Conservation (phyloP, 2,329 filamentous ascomycete species). For the Teratosphaeria epicoccoides region DNA sequence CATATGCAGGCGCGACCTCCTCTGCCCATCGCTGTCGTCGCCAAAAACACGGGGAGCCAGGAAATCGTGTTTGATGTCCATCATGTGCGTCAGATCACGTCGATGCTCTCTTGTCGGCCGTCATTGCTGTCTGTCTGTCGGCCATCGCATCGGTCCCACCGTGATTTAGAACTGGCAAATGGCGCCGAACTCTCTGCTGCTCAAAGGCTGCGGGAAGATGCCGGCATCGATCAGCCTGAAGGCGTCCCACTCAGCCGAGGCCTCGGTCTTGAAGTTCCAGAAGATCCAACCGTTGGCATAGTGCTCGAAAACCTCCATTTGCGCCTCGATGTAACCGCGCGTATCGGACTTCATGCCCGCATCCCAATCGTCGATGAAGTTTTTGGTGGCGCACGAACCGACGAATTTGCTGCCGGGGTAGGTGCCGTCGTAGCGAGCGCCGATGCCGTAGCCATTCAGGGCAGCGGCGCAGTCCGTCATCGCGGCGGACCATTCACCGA, state of each 20-base stretch:
- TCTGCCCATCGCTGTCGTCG: too few species aligned
- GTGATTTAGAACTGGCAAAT: constrained; percentile 17
- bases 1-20: too few species aligned
- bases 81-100: too few species aligned
- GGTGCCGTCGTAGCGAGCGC: constrained; percentile 50
- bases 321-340: constrained; percentile 44
- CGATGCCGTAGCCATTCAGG: constrained; percentile 45
- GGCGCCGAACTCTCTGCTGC: constrained; percentile 16
- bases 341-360: constrained; percentile 36
- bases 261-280: constrained; percentile 50
- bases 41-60: too few species aligned
- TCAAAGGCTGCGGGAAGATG: constrained; percentile 39
- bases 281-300: constrained; percentile 46
- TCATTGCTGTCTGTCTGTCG: too few species aligned
- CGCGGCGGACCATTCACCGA: constrained; percentile 59
- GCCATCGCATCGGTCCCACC: too few species aligned
- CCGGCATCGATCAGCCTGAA: constrained; percentile 40
- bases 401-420: constrained; percentile 38
- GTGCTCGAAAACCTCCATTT: constrained; percentile 42
- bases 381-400: constrained; percentile 46
- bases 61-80: too few species aligned
- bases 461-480: constrained; percentile 50
- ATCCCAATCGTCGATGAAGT: constrained; percentile 39
- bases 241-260: constrained; percentile 42
- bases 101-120: too few species aligned